Base-by-base conservation (phyloP, 371 early-diverging fungal species). In the Rhizopus microsporus region DNA sequence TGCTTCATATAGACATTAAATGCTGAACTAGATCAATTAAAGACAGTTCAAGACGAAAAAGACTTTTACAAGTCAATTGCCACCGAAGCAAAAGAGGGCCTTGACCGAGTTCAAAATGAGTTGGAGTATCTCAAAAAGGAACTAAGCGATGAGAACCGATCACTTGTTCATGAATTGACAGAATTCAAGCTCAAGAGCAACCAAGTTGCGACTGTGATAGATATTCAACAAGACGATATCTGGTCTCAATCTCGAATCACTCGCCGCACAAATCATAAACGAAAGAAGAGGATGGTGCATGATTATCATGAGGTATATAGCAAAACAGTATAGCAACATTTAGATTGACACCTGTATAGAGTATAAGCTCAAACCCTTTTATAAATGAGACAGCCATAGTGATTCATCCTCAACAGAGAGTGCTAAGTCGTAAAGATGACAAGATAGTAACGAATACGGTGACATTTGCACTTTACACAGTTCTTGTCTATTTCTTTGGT, bases 401-500 rank as follows among this genome's bases (percentile, higher is more conserved):
- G 52, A 31, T 31, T 58, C 15, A 23, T 42, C 15, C 63, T 43
- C 57, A 48, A 32, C 42, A 35, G n/a, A 44, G 52, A 51, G 31
- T 57, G 7, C 54, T 67, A 46, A 59, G 43, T 32, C 49, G 55
- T 53, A 57, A 60, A 12, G 72, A 76, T 45, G 75, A 79, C 37
- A 63, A 70, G 16, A 65, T 77, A 5, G 71, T 81, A 5, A 77
- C 74, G 40, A 77, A 73, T 48, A 81, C 82, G 1, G 74, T 77
- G 1, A 81, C 82, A 7, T 81, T 81, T 68, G 82, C 79, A 7
- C 51, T 81, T 9, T 81, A 81, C 57, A 81, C 82, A 12, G 65
- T 81, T 9, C 55, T 79, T 15, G 72, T 81, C 16, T 81, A 81
- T 67, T 71, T 79, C 51, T 81, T 81, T 61, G 82, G 82, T 45